Conservation (phyloP, 331 rosid species). For the Rosa hybrid region DNA sequence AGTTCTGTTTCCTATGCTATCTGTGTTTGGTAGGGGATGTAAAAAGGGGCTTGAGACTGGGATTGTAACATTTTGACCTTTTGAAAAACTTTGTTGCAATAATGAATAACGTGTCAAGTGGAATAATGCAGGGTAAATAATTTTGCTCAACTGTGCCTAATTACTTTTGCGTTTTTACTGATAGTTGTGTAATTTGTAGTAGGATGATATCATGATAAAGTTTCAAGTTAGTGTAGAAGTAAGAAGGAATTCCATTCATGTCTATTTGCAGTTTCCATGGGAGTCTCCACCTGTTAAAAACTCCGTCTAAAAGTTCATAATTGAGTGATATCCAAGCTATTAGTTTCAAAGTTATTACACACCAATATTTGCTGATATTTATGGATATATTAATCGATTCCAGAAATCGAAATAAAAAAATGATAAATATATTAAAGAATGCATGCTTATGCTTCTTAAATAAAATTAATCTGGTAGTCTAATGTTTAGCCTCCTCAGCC, state of each 20-base stretch:
- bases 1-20: background rate
- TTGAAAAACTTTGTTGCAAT: constrained; percentile 7
- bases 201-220: background rate
- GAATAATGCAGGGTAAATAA: background rate
- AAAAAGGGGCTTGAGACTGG: background rate
- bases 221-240: too few relatives aligned
- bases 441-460: background rate
- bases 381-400: background rate
- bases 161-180: background rate
- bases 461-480: constrained; percentile 16
- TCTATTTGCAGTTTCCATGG: too few relatives aligned
- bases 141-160: background rate
- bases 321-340: too few relatives aligned
- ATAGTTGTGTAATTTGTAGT: background rate
- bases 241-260: too few relatives aligned
- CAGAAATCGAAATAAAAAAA: background rate
- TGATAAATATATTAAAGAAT: background rate
- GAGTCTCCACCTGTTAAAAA: too few relatives aligned
- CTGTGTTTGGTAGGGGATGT: background rate
- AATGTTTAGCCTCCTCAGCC: constrained; percentile 36
- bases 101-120: constrained; percentile 1
- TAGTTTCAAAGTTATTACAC: background rate
- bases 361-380: background rate
- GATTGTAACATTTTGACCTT: background rate
- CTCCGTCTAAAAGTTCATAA: too few relatives aligned